These are phyloP conservation scores for Mycogone perniciosa DNA, from an alignment of 2,329 filamentous ascomycete genomes.

Conservation along the genomic window DNA sequence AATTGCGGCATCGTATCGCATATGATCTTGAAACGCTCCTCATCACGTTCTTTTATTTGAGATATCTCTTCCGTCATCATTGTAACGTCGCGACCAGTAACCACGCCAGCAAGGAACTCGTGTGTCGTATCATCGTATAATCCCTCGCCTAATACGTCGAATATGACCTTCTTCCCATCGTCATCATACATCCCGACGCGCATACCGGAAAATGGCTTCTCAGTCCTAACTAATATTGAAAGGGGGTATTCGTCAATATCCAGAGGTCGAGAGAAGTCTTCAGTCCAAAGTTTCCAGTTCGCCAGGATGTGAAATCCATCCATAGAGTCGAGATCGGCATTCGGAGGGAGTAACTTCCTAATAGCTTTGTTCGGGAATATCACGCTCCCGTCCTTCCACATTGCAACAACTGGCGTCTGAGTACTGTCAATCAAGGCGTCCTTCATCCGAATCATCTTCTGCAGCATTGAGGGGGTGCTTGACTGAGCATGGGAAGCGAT, in stretches of 20 bases:
- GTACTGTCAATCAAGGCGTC: conserved; percentile 72
- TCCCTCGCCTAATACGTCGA: conserved; percentile 61
- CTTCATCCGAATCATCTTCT: conserved; percentile 70
- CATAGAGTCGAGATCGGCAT: conserved; percentile 33
- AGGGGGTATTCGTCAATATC: conserved; percentile 60
- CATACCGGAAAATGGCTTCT: conserved; percentile 50
- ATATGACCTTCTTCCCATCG: conserved; percentile 48
- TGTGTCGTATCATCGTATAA: conserved; percentile 60
- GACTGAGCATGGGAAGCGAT: conserved; percentile 45
- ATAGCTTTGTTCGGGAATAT: conserved; percentile 66
- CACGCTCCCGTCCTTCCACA: conserved; percentile 75
- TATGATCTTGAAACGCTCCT: conserved; percentile 67
- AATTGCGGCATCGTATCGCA: conserved; percentile 67
- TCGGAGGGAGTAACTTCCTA: conserved; percentile 41
- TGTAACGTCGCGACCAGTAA: conserved; percentile 68
- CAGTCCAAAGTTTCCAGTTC: conserved; percentile 56
- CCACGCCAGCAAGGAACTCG: conserved; percentile 67
- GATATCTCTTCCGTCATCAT: conserved; percentile 62
- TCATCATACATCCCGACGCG: conserved; percentile 58
- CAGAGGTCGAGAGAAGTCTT: conserved; percentile 57
- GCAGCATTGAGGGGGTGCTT: conserved; percentile 57
- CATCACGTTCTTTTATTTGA: conserved; percentile 62
- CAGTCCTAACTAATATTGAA: conserved; percentile 54
- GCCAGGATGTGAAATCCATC: conserved; percentile 52
- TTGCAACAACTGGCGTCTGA: conserved; percentile 65